Base-by-base conservation (phyloP, 352 stramenopile genomes). In the Globisporangium barbulae region DNA sequence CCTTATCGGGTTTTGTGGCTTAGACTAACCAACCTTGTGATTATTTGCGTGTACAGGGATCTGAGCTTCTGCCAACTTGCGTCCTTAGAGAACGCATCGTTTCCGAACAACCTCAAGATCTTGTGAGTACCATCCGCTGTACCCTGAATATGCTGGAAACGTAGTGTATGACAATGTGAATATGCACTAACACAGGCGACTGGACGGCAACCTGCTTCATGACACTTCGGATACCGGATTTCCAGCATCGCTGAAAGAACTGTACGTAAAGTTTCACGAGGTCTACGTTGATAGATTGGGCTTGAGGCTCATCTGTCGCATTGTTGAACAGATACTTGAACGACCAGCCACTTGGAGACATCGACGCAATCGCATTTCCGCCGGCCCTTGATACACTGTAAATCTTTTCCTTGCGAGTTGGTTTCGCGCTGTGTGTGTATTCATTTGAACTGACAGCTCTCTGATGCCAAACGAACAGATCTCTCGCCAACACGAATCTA, bases 161-260 rank as follows among this genome's bases (percentile, higher is more conserved):
- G 17, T 25, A 3, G 6, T 10, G 19, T 49, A 19, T 49, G 19
- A 28, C 42, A 49, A 12, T 21, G 42, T 28, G 19, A 53, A 31
- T 53, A 12, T 19, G 0, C 6, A n/a, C 22, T 37, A n/a, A 48
- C 1, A 37, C 28, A 55, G 56, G 22, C 22, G 42, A 33, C 44
- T 62, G 17, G n/a, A 13, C 12, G 56, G 56, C 30, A 62, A 62
- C n/a, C n/a, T 54, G n/a, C 56, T 63, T 22, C 30, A 44, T 2
- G 47, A 19, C 4, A 13, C 54, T 33, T 33, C 17, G 21, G 12
- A 21, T 9, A n/a, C 53, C 56, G 56, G 45, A n/a, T 63, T 63
- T 22, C 42, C 56, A 35, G 28, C 56, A 7, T 35, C 28, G 3
- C 56, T 63, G 28, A 63, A 55, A 30, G 30, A 54, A 22, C 25